Percentiles rank a stretch among this genome's conserved stretches.
These are phyloP conservation scores for Taxillus chinensis DNA, from an alignment of 164 flowering plant species.

Conservation along the genomic window DNA sequence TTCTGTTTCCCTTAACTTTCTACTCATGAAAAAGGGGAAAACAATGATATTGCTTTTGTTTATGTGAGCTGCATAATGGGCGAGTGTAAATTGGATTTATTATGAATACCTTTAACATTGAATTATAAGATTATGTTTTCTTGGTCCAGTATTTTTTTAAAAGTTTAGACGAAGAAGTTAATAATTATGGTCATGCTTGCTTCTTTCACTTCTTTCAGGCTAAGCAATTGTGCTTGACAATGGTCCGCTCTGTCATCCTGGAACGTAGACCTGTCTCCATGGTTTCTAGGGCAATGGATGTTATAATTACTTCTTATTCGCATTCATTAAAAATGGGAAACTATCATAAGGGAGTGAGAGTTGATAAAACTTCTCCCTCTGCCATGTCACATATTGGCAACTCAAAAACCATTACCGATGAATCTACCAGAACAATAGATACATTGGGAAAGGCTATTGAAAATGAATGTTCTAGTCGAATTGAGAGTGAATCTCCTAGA, in stretches of 20 bases:
- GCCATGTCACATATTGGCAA: constrained; percentile 18
- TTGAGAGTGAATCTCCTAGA: constrained; percentile 18
- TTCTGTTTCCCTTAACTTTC: too few relatives aligned
- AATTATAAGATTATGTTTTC: too few relatives aligned
- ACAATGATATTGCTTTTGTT: too few relatives aligned
- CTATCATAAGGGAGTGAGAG: constrained; percentile 28
- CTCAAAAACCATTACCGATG: constrained; percentile 21
- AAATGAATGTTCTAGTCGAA: constrained; percentile 13
- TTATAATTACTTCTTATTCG: constrained; percentile 53
- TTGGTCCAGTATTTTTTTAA: too few relatives aligned
- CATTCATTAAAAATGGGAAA: constrained; percentile 44
- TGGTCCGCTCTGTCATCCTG: constrained; percentile 54
- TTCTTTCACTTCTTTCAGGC: constrained; percentile 40
- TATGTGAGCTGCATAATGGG: too few relatives aligned
- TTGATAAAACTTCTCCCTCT: constrained; percentile 30
- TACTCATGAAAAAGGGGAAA: too few relatives aligned
- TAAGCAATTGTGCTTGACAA: constrained; percentile 62
- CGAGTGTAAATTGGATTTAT: too few relatives aligned
- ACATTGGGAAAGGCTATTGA: constrained; percentile 18
- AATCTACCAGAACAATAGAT: constrained; percentile 17
- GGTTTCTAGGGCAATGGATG: constrained; percentile 72
- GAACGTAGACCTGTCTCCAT: constrained; percentile 67
- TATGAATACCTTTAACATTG: too few relatives aligned
- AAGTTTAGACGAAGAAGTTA: too few relatives aligned
- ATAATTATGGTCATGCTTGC: too few relatives aligned